phyloP scores from a whole-genome alignment of 83 land plant species.

The Thuja plicata region DNA sequence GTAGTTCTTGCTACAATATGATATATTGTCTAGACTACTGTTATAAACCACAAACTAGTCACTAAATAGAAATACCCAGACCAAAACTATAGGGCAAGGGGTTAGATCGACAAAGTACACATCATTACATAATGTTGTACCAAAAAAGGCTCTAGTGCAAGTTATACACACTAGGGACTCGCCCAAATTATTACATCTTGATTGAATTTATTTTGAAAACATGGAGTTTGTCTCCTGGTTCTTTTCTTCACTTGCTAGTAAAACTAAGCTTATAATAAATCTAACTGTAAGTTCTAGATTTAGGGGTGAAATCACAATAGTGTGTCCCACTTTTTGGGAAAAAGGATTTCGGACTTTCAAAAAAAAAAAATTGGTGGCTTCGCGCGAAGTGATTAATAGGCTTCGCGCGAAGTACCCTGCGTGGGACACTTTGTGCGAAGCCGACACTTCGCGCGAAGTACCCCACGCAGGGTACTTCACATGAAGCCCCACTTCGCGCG shows the following conservation, averaged over 20 bases:
- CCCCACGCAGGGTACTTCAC: no score
- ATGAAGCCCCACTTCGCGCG: no score
- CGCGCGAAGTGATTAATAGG: no score
- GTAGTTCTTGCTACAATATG: background rate
- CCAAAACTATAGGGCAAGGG: background rate
- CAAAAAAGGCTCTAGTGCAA: background rate
- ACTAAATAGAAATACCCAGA: constrained; percentile 1
- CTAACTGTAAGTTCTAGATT: background rate
- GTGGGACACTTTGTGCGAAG: no score
- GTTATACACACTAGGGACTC: background rate
- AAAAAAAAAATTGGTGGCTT: no score
- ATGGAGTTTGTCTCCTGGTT: background rate
- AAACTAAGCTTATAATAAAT: background rate
- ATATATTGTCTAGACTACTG: background rate
- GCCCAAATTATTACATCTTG: background rate
- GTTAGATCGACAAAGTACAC: background rate
- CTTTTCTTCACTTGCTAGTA: background rate
- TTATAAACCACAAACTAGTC: no score
- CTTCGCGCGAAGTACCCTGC: no score
- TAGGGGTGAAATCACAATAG: no score
- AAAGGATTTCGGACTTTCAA: no score
- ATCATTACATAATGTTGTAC: background rate
- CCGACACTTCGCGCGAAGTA: no score
- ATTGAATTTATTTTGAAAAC: background rate
- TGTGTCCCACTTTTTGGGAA: no score